Evolutionary conservation across 129 eudicot genomes (phyloP), one percentile per base, ranked within the genome.

Genomic region (Arctium minus): DNA sequence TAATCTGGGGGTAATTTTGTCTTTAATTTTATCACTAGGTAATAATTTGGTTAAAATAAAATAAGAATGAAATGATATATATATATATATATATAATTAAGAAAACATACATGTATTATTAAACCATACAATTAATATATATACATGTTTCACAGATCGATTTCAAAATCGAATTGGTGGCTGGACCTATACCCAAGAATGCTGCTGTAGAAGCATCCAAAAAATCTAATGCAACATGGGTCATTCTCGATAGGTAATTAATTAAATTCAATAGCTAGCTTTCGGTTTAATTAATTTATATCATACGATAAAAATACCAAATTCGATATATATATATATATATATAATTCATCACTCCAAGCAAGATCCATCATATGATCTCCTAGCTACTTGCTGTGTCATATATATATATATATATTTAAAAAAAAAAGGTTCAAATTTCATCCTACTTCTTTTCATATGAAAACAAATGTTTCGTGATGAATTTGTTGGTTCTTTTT

Each of bases 171-270:
- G 84, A 83, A 64, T 35, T 89, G 79, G 85, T 83, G 18, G 85
- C 79, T 3, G 92, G 89, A 79, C 86, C 86, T 38, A 80, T 83
- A 71, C 85, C 89, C 5, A 81, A 83, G 79, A 77, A 11, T 70
- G 86, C 80, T 1, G 92, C 86, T 11, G 2, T 89, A 36, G 88
- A 86, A 13, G 86, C 78, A 30, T 33, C 86, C 65, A 86, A 75
- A 70, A 86, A 83, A 81, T 70, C 33, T 10, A 75, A 76, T 11
- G 72, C 88, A 15, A 89, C 92, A 35, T 89, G 89, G 92, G 80
- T 89, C 39, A 89, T 89, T 56, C 89, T 89, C 30, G 89, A 89
- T 70, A 86, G 92, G 92, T 89, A 80, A 22, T 22, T 22, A 22
- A 22, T 22, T 22, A 22, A 70, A 60, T 1, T 15, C 3, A 48